These are phyloP conservation scores for Cucurbita maxima DNA, from an alignment of 306 rosid genomes.

Conservation along the genomic window DNA sequence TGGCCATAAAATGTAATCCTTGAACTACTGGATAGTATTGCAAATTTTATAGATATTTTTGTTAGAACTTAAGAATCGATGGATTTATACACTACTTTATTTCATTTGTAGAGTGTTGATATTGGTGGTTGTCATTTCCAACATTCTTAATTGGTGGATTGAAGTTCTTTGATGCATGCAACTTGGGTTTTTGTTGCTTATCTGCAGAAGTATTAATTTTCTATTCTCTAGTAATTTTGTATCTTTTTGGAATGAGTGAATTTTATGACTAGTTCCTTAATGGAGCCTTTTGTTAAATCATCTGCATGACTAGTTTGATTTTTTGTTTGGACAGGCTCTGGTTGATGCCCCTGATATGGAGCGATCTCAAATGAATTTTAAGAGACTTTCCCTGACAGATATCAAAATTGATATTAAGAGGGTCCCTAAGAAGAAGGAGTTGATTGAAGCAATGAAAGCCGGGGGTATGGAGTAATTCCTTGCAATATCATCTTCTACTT, in stretches of 20 bases:
- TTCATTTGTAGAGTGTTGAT: not conserved
- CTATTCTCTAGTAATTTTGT: not conserved
- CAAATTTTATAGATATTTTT: too few relatives aligned
- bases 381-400: slow-evolving; percentile 89
- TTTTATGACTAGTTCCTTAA: not conserved
- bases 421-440: slow-evolving; percentile 81
- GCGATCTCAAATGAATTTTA: slow-evolving; percentile 63
- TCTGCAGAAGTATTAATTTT: not conserved
- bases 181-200: not conserved
- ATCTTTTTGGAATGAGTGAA: not conserved
- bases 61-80: not conserved
- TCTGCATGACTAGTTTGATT: not conserved
- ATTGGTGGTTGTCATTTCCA: not conserved
- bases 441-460: slow-evolving; percentile 75
- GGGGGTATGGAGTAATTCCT: slow-evolving; percentile 33
- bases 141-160: too few relatives aligned
- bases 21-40: too few relatives aligned
- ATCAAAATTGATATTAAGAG: slow-evolving; percentile 84
- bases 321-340: slow-evolving; percentile 37
- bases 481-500: not conserved
- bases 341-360: slow-evolving; percentile 91
- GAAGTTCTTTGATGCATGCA: too few relatives aligned
- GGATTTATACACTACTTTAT: not conserved
- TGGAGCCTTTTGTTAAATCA: not conserved
- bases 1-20: too few relatives aligned